Base-by-base conservation (phyloP, 2,329 filamentous ascomycete species). In the Phialocephala subalpina region DNA sequence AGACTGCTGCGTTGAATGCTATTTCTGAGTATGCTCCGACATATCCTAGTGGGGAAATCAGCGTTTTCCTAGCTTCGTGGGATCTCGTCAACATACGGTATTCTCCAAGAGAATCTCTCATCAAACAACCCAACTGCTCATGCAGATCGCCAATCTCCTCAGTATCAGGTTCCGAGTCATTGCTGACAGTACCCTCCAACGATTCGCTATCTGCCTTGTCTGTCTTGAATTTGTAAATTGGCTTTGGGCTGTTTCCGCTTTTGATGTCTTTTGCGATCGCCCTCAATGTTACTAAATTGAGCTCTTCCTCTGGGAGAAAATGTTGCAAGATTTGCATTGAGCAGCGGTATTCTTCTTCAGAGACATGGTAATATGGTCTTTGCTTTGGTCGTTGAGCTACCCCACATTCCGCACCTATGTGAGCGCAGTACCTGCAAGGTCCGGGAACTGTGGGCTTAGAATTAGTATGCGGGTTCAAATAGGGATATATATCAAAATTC, bases 321-420 rank as follows among this genome's bases (percentile, higher is more conserved):
- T 70, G 69, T 2, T 62, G 64, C 7, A 70, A 55, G 7, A 70
- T 70, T 53, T 66, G 60, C 64, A 69, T 70, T 12, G 60, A 64
- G 33, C 64, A 69, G 45, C 65, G 64, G 38, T 70, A 70, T 53
- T 70, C 69, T 68, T 70, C 69, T 63, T 70, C 69, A 9, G 69
- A 67, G 29, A 70, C 69, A 63, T 70, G 69, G 36, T 70, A 70
- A 47, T 65, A 70, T 45, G 69, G 69, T 59, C 69, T 60, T 58
- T 69, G 64, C 47, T 68, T 70, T 42, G 62, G 63, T 29, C 67
- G 38, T 33, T 59, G 33, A 18, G 67, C 59, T 22, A 67, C 67
- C 38, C 69, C 63, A 56, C 69, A 70, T 25, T 64, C 58, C 25
- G 59, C 67, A 20, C 69, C 69, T 33, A 70, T 70, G 55, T 67